A percentile compares a stretch with the other conserved stretches of the same genome.
These are phyloP conservation scores for Termitomyces sp. DNA, from an alignment of 1,284 basidiomycete species.

Conservation along the genomic window DNA sequence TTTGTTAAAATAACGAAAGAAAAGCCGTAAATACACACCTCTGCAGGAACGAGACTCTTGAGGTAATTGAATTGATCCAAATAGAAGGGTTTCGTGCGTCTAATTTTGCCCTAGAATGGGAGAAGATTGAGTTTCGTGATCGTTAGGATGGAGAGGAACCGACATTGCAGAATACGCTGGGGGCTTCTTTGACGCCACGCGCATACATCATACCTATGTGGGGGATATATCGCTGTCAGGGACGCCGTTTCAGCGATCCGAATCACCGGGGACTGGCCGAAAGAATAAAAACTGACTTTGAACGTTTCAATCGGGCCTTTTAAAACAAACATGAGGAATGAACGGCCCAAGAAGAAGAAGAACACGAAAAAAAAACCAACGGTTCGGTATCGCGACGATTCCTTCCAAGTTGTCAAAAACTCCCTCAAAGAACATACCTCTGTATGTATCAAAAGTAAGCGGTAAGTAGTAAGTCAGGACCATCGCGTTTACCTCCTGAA, in stretches of 20 bases:
- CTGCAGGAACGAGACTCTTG: slow-evolving; percentile 48
- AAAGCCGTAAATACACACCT: slow-evolving; percentile 35
- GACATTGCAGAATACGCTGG: slow-evolving; percentile 50
- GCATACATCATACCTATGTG: slow-evolving; percentile 37
- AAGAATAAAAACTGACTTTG: slow-evolving; percentile 28
- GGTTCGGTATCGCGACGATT: slow-evolving; percentile 50
- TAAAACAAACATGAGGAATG: slow-evolving; percentile 6
- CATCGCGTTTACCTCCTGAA: slow-evolving; percentile 33
- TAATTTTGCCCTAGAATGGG: slow-evolving; percentile 51
- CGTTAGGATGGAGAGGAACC: slow-evolving; percentile 12
- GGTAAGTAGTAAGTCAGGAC: no score
- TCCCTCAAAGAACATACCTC: slow-evolving; percentile 54
- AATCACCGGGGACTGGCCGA: neutral
- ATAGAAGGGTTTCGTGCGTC: slow-evolving; percentile 58
- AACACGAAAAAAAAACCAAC: slow-evolving; percentile 32
- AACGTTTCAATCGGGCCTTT: slow-evolving; percentile 37
- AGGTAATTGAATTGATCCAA: slow-evolving; percentile 57
- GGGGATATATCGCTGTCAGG: slow-evolving; percentile 42
- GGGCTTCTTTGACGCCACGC: slow-evolving; percentile 40
- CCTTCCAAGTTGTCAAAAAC: slow-evolving; percentile 62
- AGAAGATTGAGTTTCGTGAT: slow-evolving; percentile 1
- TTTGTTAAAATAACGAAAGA: slow-evolving; percentile 8
- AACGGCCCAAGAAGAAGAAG: no score
- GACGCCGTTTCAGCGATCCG: neutral
- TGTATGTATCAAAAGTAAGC: no score